phyloP scores from a whole-genome alignment of 2,329 filamentous ascomycete species.

The Colletotrichum destructivum region DNA sequence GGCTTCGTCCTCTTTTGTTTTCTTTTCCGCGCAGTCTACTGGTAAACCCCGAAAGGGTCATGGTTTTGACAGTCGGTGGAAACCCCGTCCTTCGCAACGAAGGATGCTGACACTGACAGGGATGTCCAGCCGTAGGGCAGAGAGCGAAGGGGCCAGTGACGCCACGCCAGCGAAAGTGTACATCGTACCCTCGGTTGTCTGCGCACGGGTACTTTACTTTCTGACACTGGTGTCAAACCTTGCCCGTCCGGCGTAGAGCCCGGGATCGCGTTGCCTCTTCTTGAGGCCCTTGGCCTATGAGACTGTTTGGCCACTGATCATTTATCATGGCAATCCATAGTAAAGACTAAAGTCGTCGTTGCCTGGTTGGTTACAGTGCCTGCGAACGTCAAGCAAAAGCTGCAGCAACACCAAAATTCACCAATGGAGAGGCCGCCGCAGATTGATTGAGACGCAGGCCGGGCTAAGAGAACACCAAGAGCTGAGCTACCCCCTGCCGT shows the following conservation, averaged over 20 bases:
- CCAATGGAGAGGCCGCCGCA: background rate
- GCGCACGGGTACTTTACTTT: conserved; percentile 40
- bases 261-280: background rate
- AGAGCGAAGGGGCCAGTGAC: conserved; percentile 8
- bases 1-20: background rate
- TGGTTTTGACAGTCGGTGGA: too few species aligned
- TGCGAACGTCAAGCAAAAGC: background rate
- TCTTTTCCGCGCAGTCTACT: background rate
- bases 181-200: conserved; percentile 16
- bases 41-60: background rate
- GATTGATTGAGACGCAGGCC: conserved; percentile 3
- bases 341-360: background rate
- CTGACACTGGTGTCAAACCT: conserved; percentile 40
- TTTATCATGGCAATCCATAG: too few species aligned
- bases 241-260: conserved; percentile 10
- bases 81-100: background rate
- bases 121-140: conserved; percentile 26
- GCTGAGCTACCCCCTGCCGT: background rate
- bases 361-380: background rate
- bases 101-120: conserved; percentile 22
- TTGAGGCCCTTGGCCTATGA: background rate
- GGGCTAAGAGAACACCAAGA: background rate
- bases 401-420: background rate
- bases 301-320: background rate
- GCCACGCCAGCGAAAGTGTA: conserved; percentile 23